Evolutionary conservation across 495 filamentous ascomycete species (phyloP), one percentile per base, ranked within the genome.

Genomic region (Penicillium coprophilum): DNA sequence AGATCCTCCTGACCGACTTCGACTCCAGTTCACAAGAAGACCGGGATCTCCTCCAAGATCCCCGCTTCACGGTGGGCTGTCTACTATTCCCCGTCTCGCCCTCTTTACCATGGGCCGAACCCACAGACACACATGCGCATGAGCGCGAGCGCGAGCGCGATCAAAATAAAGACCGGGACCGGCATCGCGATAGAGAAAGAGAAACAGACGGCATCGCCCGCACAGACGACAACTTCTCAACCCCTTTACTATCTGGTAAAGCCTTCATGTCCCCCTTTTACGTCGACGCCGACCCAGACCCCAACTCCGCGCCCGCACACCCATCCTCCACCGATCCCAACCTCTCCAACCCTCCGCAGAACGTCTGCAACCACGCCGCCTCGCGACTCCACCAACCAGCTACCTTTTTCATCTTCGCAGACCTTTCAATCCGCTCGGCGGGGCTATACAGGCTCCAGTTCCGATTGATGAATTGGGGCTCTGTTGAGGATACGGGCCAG

Each of bases 401-500:
- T 8, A 72, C 71, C 8, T 98, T 97, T 75, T 98, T 96, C 73
- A 90, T 91, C 58, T 98, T 98, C 66, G 88, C 91, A 0, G 94
- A 98, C 68, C 82, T 98, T 6, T 96, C 91, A 8, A 92, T 95
- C 60, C 86, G 94, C 17, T 92, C 89, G 1, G 89, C 91, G 11
- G 94, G 94, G 1, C 73, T 78, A 9, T 97, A 94, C 68, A 81
- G 88, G 10, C 76, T 98, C 20, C 84, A 87, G 44, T 97, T 97
- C 65, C 84, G 86, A n/a, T 80, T 98, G 28, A 90, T 96, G 77
- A 85, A 91, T 57, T 78, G 76, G 76, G 74, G 76, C 28, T 58
- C 57, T 12, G 67, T 76, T 1, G 70, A 74, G 49, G 75, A 78
- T 58, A 75, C 74, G n/a, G 87, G 87, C 0, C 78, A 81, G 43